Evolutionary conservation across 495 filamentous ascomycete genomes (phyloP), one percentile per base, ranked within the genome.

Genomic region (Astrothelium macrocarpum): DNA sequence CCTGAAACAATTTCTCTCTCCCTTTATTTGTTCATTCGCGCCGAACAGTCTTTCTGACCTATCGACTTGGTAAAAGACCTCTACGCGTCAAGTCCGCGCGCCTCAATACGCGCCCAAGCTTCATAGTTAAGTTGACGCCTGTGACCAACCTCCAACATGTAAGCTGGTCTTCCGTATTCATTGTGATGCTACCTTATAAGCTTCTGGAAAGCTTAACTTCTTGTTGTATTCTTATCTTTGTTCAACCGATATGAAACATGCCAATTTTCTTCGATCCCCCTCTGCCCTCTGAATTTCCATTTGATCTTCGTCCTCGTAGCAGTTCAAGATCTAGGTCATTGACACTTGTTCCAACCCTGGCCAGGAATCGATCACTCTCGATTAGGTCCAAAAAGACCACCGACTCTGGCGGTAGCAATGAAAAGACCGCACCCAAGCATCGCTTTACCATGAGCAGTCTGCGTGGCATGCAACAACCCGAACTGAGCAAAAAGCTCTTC

Each of bases 401-500:
- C 60, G 58, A 72, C 18, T 53, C 29, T 28, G 49, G 59, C 68
- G 60, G 56, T 32, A 53, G 61, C 32, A 62, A 62, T 36, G 66
- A 69, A 14, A 73, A 69, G 60, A 64, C 69, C 14, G 70, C 75
- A 59, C 71, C 76, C 62, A 83, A 80, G 26, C 81, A 84, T 70
- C 79, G 81, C 65, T 95, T 96, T 81, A 88, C 83, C 64, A 84
- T 96, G 76, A 81, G 83, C 62, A 90, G 87, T 25, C 84, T 97
- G 58, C 90, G 92, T 32, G 89, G 88, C 56, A 82, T 85, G 45
- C 83, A 87, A 71, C 90, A 93, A 67, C 90, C 93, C 2, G 87
- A 93, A 70, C 82, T 96, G 26, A 89, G 87, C 74, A 87, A 87
- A 69, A 88, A 87, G 67, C 84, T 97, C 42, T 90, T 84, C 82